phyloP scores from a whole-genome alignment of 768 basidiomycete species.

The Suillus sp. region DNA sequence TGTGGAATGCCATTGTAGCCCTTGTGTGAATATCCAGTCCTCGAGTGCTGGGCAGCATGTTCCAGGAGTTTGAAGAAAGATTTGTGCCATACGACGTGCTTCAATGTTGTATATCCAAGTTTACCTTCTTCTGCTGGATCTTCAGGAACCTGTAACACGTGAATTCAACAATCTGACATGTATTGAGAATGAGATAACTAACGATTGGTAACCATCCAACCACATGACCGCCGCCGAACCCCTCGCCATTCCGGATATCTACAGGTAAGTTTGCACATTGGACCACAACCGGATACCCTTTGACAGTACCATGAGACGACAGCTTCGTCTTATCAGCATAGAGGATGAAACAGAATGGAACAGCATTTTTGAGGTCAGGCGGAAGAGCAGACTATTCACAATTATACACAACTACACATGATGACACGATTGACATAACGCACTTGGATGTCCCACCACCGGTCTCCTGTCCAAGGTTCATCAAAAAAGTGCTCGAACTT shows the following conservation, averaged over 20 bases:
- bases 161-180: not conserved
- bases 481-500: conserved; percentile 30
- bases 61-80: conserved; percentile 35
- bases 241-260: conserved; percentile 20
- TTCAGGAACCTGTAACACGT: conserved; percentile 32
- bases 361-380: not conserved
- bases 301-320: conserved; percentile 21
- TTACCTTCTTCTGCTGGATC: conserved; percentile 33
- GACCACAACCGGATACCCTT: conserved; percentile 25
- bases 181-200: not conserved
- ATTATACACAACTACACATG: not conserved
- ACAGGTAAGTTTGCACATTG: conserved; percentile 21
- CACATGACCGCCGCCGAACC: conserved; percentile 19
- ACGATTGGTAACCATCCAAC: conserved; percentile 24
- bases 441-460: conserved; percentile 42
- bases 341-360: conserved; percentile 14
- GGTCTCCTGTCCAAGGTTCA: conserved; percentile 41
- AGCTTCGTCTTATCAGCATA: conserved; percentile 25
- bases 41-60: conserved; percentile 20
- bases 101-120: conserved; percentile 33
- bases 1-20: conserved; percentile 34
- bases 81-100: conserved; percentile 42
- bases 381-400: conserved; percentile 8
- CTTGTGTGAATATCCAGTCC: conserved; percentile 23
- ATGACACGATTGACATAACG: not conserved